These are phyloP conservation scores for Meira nashicola DNA, from an alignment of 1,284 basidiomycete species.

Conservation along the genomic window DNA sequence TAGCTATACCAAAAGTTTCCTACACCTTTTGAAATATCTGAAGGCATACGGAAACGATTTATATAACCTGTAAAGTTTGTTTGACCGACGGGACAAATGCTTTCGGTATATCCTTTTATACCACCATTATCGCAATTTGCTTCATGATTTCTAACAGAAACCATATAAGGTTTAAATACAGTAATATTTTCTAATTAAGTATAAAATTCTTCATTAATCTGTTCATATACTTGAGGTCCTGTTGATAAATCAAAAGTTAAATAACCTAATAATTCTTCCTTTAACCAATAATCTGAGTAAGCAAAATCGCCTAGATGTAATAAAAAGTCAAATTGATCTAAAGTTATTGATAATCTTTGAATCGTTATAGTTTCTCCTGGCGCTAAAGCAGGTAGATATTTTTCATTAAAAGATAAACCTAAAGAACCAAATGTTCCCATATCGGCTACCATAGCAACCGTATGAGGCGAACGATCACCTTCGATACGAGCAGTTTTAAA, in stretches of 20 bases:
- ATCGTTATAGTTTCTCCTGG: conserved; percentile 30
- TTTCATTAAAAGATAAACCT: conserved; percentile 44
- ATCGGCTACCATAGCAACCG: conserved; percentile 47
- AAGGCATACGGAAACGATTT: conserved; percentile 26
- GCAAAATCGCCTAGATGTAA: conserved; percentile 42
- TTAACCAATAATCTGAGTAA: conserved; percentile 53
- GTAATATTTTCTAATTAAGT: conserved; percentile 49
- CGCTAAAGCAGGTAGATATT: conserved; percentile 25
- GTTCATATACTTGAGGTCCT: conserved; percentile 31
- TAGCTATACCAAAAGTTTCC: conserved; percentile 30
- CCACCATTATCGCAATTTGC: conserved; percentile 22
- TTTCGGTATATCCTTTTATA: conserved; percentile 18
- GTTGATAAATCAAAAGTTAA: conserved; percentile 2
- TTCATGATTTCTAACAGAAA: conserved; percentile 37
- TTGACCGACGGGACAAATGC: conserved; percentile 31
- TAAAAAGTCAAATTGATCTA: conserved; percentile 10
- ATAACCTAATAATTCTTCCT: conserved; percentile 32
- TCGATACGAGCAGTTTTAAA: conserved; percentile 22
- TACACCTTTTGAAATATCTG: conserved; percentile 11
- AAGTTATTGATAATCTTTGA: conserved; percentile 5
- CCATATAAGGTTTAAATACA: conserved; percentile 39
- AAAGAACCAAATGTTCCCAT: conserved; percentile 53
- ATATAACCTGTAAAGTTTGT: conserved; percentile 33
- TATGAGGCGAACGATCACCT: conserved; percentile 30
- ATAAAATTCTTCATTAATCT: conserved; percentile 53